Percentiles rank a stretch among this genome's conserved stretches.
phyloP scores from a whole-genome alignment of 2,329 filamentous ascomycete species.

The Fusarium haematococcum region DNA sequence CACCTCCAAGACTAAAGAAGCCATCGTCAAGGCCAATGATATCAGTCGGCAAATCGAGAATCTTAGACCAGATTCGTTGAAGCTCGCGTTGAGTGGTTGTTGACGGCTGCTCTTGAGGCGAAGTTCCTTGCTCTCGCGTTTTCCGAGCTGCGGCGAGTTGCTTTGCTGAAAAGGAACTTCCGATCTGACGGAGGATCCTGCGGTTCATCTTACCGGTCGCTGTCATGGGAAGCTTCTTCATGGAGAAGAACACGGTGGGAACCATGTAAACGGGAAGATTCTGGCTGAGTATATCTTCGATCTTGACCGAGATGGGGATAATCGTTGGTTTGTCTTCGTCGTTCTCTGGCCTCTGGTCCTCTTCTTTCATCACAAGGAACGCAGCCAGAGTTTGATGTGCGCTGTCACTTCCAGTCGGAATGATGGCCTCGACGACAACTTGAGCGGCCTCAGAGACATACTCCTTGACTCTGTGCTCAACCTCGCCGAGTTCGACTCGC shows the following conservation, averaged over 20 bases:
- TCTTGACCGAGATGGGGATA: background rate
- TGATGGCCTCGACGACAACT: slow-evolving; percentile 2
- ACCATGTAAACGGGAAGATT: slow-evolving; percentile 29
- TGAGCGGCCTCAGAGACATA: background rate
- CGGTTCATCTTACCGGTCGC: slow-evolving; percentile 24
- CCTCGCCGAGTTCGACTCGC: slow-evolving; percentile 38
- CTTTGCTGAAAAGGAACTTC: background rate
- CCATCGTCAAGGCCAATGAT: slow-evolving; percentile 56
- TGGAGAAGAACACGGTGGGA: slow-evolving; percentile 16
- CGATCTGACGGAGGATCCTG: slow-evolving; percentile 10
- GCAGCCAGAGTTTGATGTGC: background rate
- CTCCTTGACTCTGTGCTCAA: slow-evolving; percentile 26
- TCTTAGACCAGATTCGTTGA: slow-evolving; percentile 49
- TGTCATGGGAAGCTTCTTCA: slow-evolving; percentile 22
- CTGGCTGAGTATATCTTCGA: background rate
- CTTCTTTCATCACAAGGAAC: background rate
- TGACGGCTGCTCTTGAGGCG: background rate
- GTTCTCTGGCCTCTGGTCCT: background rate
- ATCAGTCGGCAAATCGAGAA: slow-evolving; percentile 49
- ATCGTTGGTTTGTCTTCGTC: background rate
- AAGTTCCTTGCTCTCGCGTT: background rate
- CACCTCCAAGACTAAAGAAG: slow-evolving; percentile 62
- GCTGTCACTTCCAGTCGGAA: background rate
- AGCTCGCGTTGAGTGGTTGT: background rate
- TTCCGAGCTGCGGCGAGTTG: background rate